Evolutionary conservation across 768 basidiomycete genomes (phyloP).

Genomic region (Auricularia heimuer): DNA sequence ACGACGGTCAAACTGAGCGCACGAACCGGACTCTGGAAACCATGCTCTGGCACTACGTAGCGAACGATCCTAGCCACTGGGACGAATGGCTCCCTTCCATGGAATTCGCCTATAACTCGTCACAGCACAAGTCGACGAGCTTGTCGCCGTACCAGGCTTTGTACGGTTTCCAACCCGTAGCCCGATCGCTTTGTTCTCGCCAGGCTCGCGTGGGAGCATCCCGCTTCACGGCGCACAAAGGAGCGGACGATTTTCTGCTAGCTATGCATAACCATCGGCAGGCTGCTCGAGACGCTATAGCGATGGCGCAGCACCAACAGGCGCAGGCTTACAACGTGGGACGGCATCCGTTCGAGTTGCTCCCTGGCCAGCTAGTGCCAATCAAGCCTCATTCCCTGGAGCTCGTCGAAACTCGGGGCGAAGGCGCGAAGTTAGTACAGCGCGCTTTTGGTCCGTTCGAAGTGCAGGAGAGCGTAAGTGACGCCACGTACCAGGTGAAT

Average conservation of each 20-base stretch:
- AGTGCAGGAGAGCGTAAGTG: slow-evolving; percentile 18
- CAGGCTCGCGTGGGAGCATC: background rate
- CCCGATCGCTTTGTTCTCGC: slow-evolving; percentile 1
- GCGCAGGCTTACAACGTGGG: slow-evolving; percentile 14
- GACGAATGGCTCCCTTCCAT: slow-evolving; percentile 14
- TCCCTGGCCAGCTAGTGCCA: slow-evolving; percentile 22
- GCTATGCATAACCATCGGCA: slow-evolving; percentile 6
- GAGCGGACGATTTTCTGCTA: background rate
- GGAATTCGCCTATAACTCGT: slow-evolving; percentile 24
- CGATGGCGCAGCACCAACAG: slow-evolving; percentile 5
- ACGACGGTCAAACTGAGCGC: slow-evolving; percentile 29
- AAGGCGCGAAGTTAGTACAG: slow-evolving; percentile 20
- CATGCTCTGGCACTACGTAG: slow-evolving; percentile 21
- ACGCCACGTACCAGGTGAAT: slow-evolving; percentile 20
- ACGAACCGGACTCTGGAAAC: slow-evolving; percentile 25
- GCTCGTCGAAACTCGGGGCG: slow-evolving; percentile 16
- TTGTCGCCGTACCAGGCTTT: slow-evolving; percentile 22
- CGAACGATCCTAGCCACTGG: slow-evolving; percentile 19
- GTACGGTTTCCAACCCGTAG: slow-evolving; percentile 16
- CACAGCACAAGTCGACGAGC: slow-evolving; percentile 18
- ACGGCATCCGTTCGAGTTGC: slow-evolving; percentile 11
- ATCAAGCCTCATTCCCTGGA: slow-evolving; percentile 19
- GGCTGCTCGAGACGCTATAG: slow-evolving; percentile 8
- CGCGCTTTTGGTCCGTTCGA: slow-evolving; percentile 25
- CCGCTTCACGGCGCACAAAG: background rate